Base-by-base conservation (phyloP, 208 protist genomes). In the Crithidia thermophila region DNA sequence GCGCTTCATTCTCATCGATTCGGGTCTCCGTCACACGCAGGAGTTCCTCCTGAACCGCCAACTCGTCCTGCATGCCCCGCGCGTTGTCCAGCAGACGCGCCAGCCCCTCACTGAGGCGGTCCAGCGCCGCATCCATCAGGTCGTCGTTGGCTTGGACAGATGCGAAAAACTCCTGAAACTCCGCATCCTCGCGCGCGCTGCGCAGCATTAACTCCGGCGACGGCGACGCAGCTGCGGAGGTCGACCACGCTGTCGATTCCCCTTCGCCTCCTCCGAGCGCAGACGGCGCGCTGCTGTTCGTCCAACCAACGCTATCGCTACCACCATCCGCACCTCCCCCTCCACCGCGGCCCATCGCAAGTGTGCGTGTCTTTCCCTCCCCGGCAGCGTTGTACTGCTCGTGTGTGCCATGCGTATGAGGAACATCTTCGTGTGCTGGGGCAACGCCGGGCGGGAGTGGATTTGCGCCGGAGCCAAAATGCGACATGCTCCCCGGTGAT, bases 111-210 rank as follows among this genome's bases (percentile, higher is more conserved):
- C 57, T 63, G 28, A 95, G 85, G 37, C 86, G 82, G 60, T 90
- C 86, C 16, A 94, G 75, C 8, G 83, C 67, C 25, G 67, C 62
- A 58, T 93, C 86, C 23, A 94, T 91, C 0, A 81, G 63, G 3
- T 57, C 59, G 58, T 94, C 78, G 45, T 87, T 86, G 25, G 71
- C 71, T 37, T 84, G 61, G 7, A 84, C 81, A 3, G 60, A 66
- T 0, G 61, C 46, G 66, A 88, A 91, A 64, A 91, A 94, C 50
- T 83, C 66, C 2, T 34, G 30, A 52, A 94, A 94, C 62, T 90
- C 83, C n/a, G 46, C 80, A 31, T 90, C 84, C 34, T 91, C 76
- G 20, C 79, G 75, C 11, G 79, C 67, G 46, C 77, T 78, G 37
- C 67, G 66, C 2, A 73, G 34, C 47, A 50, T 45, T 37, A 30